These are phyloP conservation scores for Aspergillus pseudoterreus DNA, from an alignment of 2,329 filamentous ascomycete species.

Conservation along the genomic window DNA sequence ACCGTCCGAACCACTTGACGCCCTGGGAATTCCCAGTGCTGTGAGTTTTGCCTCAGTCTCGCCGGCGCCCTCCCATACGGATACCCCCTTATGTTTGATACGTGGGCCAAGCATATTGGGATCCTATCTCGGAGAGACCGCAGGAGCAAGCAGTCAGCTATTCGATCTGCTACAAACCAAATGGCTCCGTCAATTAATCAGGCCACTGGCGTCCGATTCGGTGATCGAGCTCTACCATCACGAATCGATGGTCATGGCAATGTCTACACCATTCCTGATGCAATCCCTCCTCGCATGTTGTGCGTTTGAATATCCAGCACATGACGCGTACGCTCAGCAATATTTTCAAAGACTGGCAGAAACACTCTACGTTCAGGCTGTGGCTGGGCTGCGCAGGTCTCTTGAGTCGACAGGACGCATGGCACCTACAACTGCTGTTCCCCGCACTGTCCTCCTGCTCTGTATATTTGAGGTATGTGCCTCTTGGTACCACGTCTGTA, in stretches of 20 bases:
- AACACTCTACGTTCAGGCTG: slow-evolving; percentile 15
- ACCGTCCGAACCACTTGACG: too few relatives aligned
- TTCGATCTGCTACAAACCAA: slow-evolving; percentile 20
- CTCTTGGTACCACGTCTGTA: too few relatives aligned
- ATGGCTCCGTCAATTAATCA: slow-evolving; percentile 21
- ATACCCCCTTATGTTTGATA: neutral
- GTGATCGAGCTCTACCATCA: slow-evolving; percentile 9
- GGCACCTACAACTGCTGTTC: slow-evolving; percentile 6
- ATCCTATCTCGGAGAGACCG: neutral
- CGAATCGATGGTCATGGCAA: slow-evolving; percentile 14
- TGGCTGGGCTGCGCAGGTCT: slow-evolving; percentile 8
- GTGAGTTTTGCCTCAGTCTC: neutral
- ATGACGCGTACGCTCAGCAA: neutral
- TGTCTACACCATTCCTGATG: slow-evolving; percentile 17
- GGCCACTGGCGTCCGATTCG: slow-evolving; percentile 11
- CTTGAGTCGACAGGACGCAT: neutral
- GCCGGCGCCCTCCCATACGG: neutral
- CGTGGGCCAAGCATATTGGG: neutral
- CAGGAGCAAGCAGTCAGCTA: slow-evolving; percentile 8
- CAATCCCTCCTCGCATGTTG: slow-evolving; percentile 21
- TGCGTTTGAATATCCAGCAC: slow-evolving; percentile 17
- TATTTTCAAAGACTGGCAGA: slow-evolving; percentile 12
- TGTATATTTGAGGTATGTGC: slow-evolving; percentile 23
- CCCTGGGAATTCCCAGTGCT: too few relatives aligned
- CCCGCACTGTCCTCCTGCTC: slow-evolving; percentile 17